Evolutionary conservation across 441 rosid species (phyloP).

Genomic region (Brassica balearica): DNA sequence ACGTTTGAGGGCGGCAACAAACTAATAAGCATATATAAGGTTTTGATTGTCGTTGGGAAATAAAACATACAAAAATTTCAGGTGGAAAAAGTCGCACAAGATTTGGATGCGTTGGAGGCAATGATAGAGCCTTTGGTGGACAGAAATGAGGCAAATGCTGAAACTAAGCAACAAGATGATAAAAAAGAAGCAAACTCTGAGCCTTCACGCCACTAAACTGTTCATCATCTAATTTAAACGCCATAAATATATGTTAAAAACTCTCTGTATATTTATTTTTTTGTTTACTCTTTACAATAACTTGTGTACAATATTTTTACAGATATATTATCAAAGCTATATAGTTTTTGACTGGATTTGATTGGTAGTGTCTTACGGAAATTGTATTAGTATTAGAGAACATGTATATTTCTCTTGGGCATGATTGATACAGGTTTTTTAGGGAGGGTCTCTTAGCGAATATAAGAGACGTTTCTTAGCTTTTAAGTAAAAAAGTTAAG

Average conservation of each 20-base stretch:
- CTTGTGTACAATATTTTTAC: not conserved
- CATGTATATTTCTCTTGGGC: no score
- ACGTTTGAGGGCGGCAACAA: not conserved
- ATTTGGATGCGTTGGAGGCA: slow-evolving; percentile 57
- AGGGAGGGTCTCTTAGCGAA: no score
- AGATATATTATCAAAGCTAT: not conserved
- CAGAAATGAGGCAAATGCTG: slow-evolving; percentile 35
- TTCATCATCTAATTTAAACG: slow-evolving; percentile 5
- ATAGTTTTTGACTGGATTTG: not conserved
- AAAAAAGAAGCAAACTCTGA: slow-evolving; percentile 26
- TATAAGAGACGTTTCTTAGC: no score
- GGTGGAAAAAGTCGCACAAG: slow-evolving; percentile 63
- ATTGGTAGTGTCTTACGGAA: not conserved
- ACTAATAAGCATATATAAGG: not conserved
- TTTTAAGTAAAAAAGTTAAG: no score
- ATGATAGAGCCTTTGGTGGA: slow-evolving; percentile 54
- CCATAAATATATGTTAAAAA: not conserved
- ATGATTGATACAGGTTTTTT: no score
- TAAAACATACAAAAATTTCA: slow-evolving; percentile 27
- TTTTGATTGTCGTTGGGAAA: slow-evolving; percentile 3
- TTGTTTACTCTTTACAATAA: not conserved
- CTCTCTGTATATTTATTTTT: not conserved
- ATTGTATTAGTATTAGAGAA: no score
- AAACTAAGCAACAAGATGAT: slow-evolving; percentile 35
- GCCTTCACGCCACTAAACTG: slow-evolving; percentile 35